Conservation (phyloP, 2,329 filamentous ascomycete genomes). For the Aspergillus novofumigatus region DNA sequence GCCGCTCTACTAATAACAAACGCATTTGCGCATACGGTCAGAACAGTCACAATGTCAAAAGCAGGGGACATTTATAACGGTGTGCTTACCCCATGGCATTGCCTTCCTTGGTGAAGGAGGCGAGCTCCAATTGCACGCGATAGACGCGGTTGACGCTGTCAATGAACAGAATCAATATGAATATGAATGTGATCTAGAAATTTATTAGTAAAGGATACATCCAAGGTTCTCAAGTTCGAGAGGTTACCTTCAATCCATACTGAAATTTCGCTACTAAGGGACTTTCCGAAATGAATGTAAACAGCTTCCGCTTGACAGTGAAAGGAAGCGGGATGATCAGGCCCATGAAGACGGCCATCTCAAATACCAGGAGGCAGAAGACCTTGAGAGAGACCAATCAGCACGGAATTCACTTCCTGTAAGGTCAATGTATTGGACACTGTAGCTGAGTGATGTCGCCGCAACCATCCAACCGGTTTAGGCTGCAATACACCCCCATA, state of each 20-base stretch:
- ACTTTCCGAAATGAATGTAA: slow-evolving; percentile 93
- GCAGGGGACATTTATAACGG: not conserved
- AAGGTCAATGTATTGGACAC: not conserved
- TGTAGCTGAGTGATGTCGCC: not conserved
- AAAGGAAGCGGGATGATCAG: slow-evolving; percentile 79
- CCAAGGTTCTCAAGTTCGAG: not conserved
- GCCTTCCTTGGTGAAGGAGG: slow-evolving; percentile 63
- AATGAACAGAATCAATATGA: slow-evolving; percentile 96
- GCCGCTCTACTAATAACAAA: slow-evolving; percentile 50
- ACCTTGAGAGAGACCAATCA: slow-evolving; percentile 32
- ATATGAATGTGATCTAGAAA: slow-evolving; percentile 85
- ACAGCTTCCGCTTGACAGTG: slow-evolving; percentile 76
- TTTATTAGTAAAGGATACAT: slow-evolving; percentile 2
- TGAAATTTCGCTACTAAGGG: slow-evolving; percentile 83
- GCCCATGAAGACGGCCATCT: slow-evolving; percentile 48
- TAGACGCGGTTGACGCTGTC: slow-evolving; percentile 97
- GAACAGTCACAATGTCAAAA: slow-evolving; percentile 9
- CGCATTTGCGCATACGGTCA: slow-evolving; percentile 7
- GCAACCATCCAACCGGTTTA: slow-evolving; percentile 9
- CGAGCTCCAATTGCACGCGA: slow-evolving; percentile 86
- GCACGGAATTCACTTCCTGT: not conserved
- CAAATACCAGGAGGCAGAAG: slow-evolving; percentile 46
- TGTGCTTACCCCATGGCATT: slow-evolving; percentile 48
- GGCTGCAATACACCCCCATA: slow-evolving; percentile 20
- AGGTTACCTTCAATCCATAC: slow-evolving; percentile 80